Percentiles rank a stretch among this genome's conserved stretches.
phyloP scores from a whole-genome alignment of 495 filamentous ascomycete species.

The Evansstolkia leycettana region DNA sequence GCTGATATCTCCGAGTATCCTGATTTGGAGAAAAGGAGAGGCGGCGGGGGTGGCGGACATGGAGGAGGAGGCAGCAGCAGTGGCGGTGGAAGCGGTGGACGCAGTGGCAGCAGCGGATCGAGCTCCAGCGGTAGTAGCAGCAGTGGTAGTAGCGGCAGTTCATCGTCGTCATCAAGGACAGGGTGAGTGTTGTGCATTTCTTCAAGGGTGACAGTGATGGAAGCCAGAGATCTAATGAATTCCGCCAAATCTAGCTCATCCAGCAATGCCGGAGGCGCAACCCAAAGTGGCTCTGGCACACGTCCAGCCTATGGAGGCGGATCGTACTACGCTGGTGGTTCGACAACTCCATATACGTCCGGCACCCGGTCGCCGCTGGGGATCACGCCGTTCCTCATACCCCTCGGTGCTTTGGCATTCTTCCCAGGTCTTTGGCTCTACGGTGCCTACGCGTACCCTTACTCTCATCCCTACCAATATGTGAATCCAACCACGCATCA shows the following conservation, averaged over 20 bases:
- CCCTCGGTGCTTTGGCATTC: slow-evolving; percentile 41
- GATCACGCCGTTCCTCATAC: slow-evolving; percentile 46
- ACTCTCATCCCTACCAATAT: slow-evolving; percentile 52
- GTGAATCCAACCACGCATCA: slow-evolving; percentile 20
- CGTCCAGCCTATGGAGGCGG: slow-evolving; percentile 51
- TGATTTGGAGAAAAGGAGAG: slow-evolving; percentile 34
- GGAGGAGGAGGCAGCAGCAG: slow-evolving; percentile 18
- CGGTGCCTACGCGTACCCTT: slow-evolving; percentile 47
- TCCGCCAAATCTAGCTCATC: too few relatives aligned
- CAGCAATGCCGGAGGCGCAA: slow-evolving; percentile 48
- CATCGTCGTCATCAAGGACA: slow-evolving; percentile 4
- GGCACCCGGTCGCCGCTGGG: slow-evolving; percentile 45
- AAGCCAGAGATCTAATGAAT: too few relatives aligned
- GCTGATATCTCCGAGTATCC: slow-evolving; percentile 4
- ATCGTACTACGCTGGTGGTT: slow-evolving; percentile 69
- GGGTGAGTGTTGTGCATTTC: slow-evolving; percentile 2
- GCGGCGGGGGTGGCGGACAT: slow-evolving; percentile 30
- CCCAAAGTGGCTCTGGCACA: slow-evolving; percentile 53
- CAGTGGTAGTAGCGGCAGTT: slow-evolving; percentile 9
- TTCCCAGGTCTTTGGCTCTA: slow-evolving; percentile 50
- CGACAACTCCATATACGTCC: slow-evolving; percentile 51
- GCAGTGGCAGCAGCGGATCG: slow-evolving; percentile 12
- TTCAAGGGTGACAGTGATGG: too few relatives aligned
- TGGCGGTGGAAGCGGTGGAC: slow-evolving; percentile 13
- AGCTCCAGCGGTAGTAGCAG: slow-evolving; percentile 15